Evolutionary conservation across 2,329 filamentous ascomycete genomes (phyloP).

Genomic region (Fusarium sp.): DNA sequence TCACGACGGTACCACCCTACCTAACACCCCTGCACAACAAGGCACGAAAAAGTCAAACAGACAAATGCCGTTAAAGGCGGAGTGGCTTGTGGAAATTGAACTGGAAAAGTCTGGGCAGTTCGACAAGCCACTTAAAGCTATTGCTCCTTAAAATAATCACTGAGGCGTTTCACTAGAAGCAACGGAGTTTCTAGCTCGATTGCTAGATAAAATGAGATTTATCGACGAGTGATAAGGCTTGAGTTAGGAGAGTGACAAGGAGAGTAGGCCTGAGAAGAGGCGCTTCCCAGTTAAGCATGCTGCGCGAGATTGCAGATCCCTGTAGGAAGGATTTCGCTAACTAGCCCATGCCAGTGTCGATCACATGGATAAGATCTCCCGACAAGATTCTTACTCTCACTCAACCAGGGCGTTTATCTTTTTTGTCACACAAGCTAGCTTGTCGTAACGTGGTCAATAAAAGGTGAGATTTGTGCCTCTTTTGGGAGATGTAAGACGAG

Average conservation of each 20-base stretch:
- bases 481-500: background rate
- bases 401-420: background rate
- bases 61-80: constrained; percentile 1
- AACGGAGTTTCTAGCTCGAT: background rate
- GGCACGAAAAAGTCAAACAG: background rate
- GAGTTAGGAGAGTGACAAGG: background rate
- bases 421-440: background rate
- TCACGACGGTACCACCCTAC: background rate
- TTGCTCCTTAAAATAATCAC: background rate
- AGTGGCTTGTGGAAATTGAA: background rate
- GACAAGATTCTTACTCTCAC: background rate
- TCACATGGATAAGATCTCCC: background rate
- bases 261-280: background rate
- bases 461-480: background rate
- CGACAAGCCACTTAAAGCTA: constrained; percentile 8
- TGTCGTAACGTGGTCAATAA: background rate
- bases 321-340: constrained; percentile 16
- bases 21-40: background rate
- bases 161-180: constrained; percentile 1
- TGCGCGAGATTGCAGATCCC: constrained; percentile 24
- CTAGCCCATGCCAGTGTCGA: constrained; percentile 5
- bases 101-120: background rate
- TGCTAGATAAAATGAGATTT: background rate
- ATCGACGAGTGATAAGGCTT: background rate
- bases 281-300: constrained; percentile 5